Evolutionary conservation across 495 filamentous ascomycete species (phyloP).

Genomic region (Tuber magnatum): DNA sequence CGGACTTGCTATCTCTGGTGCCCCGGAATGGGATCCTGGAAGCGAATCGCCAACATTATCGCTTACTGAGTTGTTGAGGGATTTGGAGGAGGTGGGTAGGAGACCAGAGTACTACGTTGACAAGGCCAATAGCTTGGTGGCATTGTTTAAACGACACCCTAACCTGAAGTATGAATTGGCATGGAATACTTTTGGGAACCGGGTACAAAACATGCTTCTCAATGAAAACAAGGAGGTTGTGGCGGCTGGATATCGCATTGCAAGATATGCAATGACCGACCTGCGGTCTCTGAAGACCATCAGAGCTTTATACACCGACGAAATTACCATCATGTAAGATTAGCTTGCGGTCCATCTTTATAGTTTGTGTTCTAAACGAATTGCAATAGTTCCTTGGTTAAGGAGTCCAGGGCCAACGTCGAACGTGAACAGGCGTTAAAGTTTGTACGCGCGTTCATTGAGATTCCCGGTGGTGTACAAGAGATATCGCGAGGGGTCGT

Average conservation of each 20-base stretch:
- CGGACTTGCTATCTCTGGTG: constrained; percentile 19
- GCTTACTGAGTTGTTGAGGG: constrained; percentile 78
- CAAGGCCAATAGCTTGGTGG: constrained; percentile 80
- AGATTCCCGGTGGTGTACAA: constrained; percentile 83
- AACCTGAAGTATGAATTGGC: constrained; percentile 91
- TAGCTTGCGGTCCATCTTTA: background rate
- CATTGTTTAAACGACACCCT: constrained; percentile 84
- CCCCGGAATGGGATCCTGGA: constrained; percentile 47
- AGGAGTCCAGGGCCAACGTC: constrained; percentile 89
- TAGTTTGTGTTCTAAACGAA: constrained; percentile 6
- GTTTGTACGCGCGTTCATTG: constrained; percentile 89
- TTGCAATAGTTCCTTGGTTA: constrained; percentile 65
- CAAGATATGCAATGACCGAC: constrained; percentile 90
- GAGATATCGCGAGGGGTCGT: constrained; percentile 83
- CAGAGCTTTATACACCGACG: constrained; percentile 78
- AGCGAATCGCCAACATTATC: constrained; percentile 86
- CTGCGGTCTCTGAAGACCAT: constrained; percentile 81
- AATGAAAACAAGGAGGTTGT: constrained; percentile 93
- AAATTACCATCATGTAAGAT: constrained; percentile 67
- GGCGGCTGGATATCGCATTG: constrained; percentile 85
- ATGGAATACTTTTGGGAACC: constrained; percentile 86
- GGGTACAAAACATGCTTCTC: constrained; percentile 89
- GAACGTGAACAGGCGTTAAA: constrained; percentile 96
- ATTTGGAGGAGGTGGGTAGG: constrained; percentile 77
- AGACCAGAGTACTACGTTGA: constrained; percentile 90